Conservation (phyloP, 208 protist species). For the Endotrypanum monterogeii region DNA sequence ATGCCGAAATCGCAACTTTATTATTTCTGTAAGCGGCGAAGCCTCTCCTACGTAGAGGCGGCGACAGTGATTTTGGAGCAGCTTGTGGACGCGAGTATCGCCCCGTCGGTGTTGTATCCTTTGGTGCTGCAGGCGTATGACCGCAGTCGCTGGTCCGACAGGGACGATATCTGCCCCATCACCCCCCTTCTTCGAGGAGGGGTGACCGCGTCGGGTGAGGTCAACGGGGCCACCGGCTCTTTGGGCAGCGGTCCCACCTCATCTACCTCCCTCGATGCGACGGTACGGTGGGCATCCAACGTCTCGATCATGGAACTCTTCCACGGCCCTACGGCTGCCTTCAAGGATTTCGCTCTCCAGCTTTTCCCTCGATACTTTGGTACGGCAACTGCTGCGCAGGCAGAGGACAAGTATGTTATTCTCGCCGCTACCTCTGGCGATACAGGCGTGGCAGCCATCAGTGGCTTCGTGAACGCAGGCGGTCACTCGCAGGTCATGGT, state of each 20-base stretch:
- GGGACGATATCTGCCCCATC: constrained; percentile 67
- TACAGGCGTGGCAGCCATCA: constrained; percentile 88
- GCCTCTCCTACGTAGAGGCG: constrained; percentile 67
- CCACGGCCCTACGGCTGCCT: constrained; percentile 90
- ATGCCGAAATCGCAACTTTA: constrained; percentile 69
- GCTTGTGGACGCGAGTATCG: constrained; percentile 67
- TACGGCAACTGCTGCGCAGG: constrained; percentile 31
- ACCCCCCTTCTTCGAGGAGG: constrained; percentile 32
- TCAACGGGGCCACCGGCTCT: neutral
- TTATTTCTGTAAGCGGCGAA: constrained; percentile 46
- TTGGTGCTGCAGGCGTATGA: constrained; percentile 76
- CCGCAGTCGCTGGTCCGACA: constrained; percentile 56
- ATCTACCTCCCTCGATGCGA: constrained; percentile 22
- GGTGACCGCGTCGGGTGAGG: neutral
- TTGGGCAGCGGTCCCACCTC: neutral
- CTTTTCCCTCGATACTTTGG: constrained; percentile 89
- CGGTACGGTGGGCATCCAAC: constrained; percentile 37
- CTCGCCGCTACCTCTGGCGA: constrained; percentile 90
- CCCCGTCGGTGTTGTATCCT: constrained; percentile 47
- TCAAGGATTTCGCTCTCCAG: constrained; percentile 93
- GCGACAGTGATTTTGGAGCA: constrained; percentile 78
- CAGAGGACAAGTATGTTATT: constrained; percentile 66
- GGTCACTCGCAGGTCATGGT: constrained; percentile 80
- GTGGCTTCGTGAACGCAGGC: constrained; percentile 77
- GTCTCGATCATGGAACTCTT: constrained; percentile 80